phyloP scores from a whole-genome alignment of 1,284 basidiomycete genomes.

The Ustilago esculenta region DNA sequence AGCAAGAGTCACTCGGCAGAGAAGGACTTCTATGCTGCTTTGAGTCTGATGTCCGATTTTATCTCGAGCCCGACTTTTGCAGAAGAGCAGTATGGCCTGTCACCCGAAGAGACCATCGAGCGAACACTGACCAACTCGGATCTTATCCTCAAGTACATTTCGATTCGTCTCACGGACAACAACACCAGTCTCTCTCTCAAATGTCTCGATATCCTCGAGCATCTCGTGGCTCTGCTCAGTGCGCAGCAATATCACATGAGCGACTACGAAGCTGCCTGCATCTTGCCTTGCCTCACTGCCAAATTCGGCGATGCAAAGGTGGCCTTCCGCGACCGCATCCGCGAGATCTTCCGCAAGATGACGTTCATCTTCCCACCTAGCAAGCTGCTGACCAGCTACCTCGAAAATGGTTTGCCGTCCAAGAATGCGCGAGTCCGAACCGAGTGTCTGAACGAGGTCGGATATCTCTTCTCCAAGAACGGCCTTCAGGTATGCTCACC shows the following conservation, averaged over 20 bases:
- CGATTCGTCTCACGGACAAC: conserved; percentile 88
- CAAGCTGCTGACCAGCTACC: conserved; percentile 77
- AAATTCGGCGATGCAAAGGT: conserved; percentile 75
- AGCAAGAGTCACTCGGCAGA: conserved; percentile 90
- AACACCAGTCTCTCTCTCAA: conserved; percentile 90
- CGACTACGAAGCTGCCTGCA: conserved; percentile 86
- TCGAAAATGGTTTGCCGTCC: conserved; percentile 75
- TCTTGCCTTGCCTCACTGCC: conserved; percentile 88
- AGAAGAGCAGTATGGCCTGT: conserved; percentile 74
- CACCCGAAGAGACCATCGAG: conserved; percentile 73
- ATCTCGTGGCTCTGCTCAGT: conserved; percentile 79
- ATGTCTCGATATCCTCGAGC: conserved; percentile 87
- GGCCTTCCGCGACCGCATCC: conserved; percentile 68
- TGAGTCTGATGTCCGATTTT: conserved; percentile 81
- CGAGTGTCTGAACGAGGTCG: conserved; percentile 84
- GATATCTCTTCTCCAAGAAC: conserved; percentile 79
- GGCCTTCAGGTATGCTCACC: conserved; percentile 81
- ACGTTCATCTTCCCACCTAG: conserved; percentile 78
- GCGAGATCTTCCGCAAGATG: conserved; percentile 68
- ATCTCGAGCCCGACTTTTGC: conserved; percentile 71
- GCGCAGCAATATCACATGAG: conserved; percentile 80
- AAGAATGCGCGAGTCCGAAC: conserved; percentile 91
- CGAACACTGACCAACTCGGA: conserved; percentile 91
- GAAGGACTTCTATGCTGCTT: conserved; percentile 85
- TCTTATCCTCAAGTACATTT: conserved; percentile 90